These are phyloP conservation scores for Metarhizium anisopliae DNA, from an alignment of 2,329 filamentous ascomycete genomes.

Conservation along the genomic window DNA sequence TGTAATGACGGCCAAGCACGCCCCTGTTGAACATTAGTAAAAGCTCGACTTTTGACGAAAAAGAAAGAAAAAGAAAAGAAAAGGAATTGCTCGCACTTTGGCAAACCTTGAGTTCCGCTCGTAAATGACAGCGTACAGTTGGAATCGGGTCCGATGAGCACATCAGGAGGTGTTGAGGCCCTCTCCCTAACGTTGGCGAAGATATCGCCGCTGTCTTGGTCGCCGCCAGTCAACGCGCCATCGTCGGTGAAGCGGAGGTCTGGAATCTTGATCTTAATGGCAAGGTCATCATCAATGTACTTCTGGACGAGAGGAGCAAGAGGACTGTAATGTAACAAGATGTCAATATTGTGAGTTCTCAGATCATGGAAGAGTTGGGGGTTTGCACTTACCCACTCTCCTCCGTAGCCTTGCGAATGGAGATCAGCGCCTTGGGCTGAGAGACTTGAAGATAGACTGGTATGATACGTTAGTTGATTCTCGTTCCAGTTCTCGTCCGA, in stretches of 20 bases:
- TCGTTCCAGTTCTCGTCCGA: background rate
- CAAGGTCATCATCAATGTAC: conserved; percentile 66
- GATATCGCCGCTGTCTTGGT: conserved; percentile 55
- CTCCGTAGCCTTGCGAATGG: conserved; percentile 61
- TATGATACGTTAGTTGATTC: background rate
- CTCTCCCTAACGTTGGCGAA: conserved; percentile 46
- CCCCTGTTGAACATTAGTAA: conserved; percentile 42
- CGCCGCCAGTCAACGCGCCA: conserved; percentile 63
- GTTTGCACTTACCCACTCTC: conserved; percentile 10
- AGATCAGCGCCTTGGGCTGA: conserved; percentile 55
- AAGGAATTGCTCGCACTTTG: background rate
- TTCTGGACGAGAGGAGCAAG: conserved; percentile 37
- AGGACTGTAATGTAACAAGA: conserved; percentile 27
- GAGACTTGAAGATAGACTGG: conserved; percentile 68
- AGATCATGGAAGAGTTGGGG: background rate
- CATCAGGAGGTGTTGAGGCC: conserved; percentile 50
- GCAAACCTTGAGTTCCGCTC: conserved; percentile 55
- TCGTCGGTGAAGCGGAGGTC: conserved; percentile 62
- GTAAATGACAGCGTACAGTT: conserved; percentile 69
- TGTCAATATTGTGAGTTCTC: background rate
- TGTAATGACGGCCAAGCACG: conserved; percentile 80
- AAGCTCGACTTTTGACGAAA: too few species aligned
- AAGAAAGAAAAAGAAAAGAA: too few species aligned
- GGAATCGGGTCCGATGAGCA: conserved; percentile 80
- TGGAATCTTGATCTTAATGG: conserved; percentile 66